Evolutionary conservation across 2,329 filamentous ascomycete species (phyloP).

Genomic region (Pezicula carpinea): DNA sequence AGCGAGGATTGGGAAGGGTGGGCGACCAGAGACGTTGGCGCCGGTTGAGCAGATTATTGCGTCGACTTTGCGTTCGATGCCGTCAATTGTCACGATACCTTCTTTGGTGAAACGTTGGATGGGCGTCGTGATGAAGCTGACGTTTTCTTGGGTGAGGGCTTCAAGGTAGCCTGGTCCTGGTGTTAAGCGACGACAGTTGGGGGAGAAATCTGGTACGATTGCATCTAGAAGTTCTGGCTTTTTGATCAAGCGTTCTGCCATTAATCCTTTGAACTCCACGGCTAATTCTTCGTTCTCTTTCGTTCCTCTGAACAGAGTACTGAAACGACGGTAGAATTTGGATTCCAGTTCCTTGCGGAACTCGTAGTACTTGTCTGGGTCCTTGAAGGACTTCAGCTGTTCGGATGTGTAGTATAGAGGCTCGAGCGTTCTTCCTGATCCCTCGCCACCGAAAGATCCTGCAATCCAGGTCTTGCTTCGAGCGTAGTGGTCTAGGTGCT

Average conservation of each 20-base stretch:
- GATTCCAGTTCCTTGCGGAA: conserved; percentile 54
- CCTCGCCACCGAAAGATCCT: conserved; percentile 50
- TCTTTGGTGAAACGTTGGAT: conserved; percentile 55
- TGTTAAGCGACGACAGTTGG: conserved; percentile 59
- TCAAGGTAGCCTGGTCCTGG: conserved; percentile 65
- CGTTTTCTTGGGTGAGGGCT: conserved; percentile 55
- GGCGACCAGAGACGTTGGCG: conserved; percentile 54
- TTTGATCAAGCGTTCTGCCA: conserved; percentile 46
- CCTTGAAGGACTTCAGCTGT: conserved; percentile 50
- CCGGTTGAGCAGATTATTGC: conserved; percentile 66
- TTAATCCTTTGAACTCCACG: conserved; percentile 44
- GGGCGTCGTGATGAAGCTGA: conserved; percentile 52
- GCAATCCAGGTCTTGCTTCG: conserved; percentile 65
- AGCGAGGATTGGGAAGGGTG: conserved; percentile 56
- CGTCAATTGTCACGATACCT: conserved; percentile 57
- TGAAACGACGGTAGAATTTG: conserved; percentile 58
- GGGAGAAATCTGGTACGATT: conserved; percentile 58
- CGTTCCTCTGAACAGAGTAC: conserved; percentile 48
- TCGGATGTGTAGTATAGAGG: conserved; percentile 51
- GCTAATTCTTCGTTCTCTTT: conserved; percentile 43
- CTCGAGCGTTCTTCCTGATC: conserved; percentile 27
- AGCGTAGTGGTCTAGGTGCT: conserved; percentile 58
- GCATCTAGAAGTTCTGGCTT: conserved; percentile 51
- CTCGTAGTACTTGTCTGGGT: conserved; percentile 51
- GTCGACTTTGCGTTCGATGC: conserved; percentile 52